Percentiles rank a stretch among this genome's conserved stretches.
Evolutionary conservation across 371 early-diverging fungal genomes (phyloP).

Genomic region (Circinella minor): DNA sequence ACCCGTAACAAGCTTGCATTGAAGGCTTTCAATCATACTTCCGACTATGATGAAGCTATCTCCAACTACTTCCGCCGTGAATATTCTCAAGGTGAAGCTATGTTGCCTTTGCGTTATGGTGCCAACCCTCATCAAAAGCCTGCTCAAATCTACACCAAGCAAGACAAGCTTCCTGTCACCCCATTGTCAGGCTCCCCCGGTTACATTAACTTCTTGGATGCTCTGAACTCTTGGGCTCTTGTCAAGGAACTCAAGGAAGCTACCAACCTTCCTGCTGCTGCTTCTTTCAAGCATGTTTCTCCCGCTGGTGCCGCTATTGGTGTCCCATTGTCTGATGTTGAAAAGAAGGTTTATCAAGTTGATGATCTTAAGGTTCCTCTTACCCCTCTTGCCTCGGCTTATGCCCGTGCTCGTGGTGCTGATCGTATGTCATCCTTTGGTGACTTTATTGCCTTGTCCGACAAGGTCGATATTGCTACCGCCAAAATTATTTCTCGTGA

Average conservation of each 20-base stretch:
- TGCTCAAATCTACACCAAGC: constrained; percentile 87
- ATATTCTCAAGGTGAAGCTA: constrained; percentile 73
- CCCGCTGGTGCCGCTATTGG: constrained; percentile 98
- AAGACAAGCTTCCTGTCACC: constrained; percentile 87
- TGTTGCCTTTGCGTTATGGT: constrained; percentile 93
- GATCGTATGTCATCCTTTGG: constrained; percentile 99
- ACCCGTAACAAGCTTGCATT: constrained; percentile 71
- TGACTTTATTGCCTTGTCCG: constrained; percentile 95
- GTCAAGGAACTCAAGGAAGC: constrained; percentile 86
- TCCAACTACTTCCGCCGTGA: constrained; percentile 93
- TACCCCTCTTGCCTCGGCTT: constrained; percentile 80
- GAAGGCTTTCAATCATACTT: constrained; percentile 93
- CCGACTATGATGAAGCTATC: constrained; percentile 95
- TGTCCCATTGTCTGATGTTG: constrained; percentile 77
- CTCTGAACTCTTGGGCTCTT: constrained; percentile 95
- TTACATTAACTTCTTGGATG: constrained; percentile 97
- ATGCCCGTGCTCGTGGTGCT: constrained; percentile 90
- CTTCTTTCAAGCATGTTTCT: constrained; percentile 98
- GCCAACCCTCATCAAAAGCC: constrained; percentile 98
- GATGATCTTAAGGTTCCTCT: constrained; percentile 80
- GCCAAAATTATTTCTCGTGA: constrained; percentile 94
- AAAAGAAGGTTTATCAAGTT: constrained; percentile 91
- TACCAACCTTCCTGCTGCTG: constrained; percentile 77
- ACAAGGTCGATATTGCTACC: constrained; percentile 89
- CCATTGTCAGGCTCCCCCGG: constrained; percentile 94